Conservation (phyloP, 1,284 basidiomycete species). For the Microbotryum intermedium region DNA sequence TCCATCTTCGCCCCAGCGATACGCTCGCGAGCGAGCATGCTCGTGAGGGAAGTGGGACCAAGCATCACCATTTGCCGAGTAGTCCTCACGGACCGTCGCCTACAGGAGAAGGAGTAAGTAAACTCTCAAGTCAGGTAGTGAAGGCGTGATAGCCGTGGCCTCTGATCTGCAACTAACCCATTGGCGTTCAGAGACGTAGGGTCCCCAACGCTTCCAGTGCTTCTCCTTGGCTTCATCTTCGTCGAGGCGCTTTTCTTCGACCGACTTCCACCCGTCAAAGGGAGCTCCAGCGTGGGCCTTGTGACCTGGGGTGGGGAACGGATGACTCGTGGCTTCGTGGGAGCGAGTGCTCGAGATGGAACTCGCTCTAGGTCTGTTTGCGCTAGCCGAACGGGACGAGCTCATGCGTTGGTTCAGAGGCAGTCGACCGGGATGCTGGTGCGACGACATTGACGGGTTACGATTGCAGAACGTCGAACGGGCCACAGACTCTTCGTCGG, state of each 20-base stretch:
- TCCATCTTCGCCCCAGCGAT: slow-evolving; percentile 97
- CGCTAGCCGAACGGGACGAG: neutral
- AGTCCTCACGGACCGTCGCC: slow-evolving; percentile 97
- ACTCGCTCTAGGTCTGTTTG: neutral
- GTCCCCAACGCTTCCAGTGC: slow-evolving; percentile 98
- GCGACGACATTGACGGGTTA: slow-evolving; percentile 22
- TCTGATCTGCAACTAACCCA: slow-evolving; percentile 59
- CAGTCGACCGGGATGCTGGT: slow-evolving; percentile 19
- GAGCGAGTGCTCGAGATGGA: slow-evolving; percentile 15
- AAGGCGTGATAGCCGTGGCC: neutral
- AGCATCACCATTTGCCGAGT: slow-evolving; percentile 89
- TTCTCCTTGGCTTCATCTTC: slow-evolving; percentile 57
- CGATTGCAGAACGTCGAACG: slow-evolving; percentile 21
- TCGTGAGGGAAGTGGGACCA: slow-evolving; percentile 98
- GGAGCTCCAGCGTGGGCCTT: slow-evolving; percentile 26
- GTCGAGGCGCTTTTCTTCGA: slow-evolving; percentile 47
- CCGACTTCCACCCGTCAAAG: slow-evolving; percentile 34
- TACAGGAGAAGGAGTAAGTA: slow-evolving; percentile 36
- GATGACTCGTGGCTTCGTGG: slow-evolving; percentile 25
- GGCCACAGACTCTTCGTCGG: slow-evolving; percentile 16
- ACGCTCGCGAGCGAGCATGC: slow-evolving; percentile 84
- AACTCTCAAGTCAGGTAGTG: slow-evolving; percentile 12
- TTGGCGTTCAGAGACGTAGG: slow-evolving; percentile 91
- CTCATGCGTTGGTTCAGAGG: slow-evolving; percentile 5
- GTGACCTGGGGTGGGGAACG: slow-evolving; percentile 34